phyloP scores from a whole-genome alignment of 768 basidiomycete species.

The Calocera viscosa region DNA sequence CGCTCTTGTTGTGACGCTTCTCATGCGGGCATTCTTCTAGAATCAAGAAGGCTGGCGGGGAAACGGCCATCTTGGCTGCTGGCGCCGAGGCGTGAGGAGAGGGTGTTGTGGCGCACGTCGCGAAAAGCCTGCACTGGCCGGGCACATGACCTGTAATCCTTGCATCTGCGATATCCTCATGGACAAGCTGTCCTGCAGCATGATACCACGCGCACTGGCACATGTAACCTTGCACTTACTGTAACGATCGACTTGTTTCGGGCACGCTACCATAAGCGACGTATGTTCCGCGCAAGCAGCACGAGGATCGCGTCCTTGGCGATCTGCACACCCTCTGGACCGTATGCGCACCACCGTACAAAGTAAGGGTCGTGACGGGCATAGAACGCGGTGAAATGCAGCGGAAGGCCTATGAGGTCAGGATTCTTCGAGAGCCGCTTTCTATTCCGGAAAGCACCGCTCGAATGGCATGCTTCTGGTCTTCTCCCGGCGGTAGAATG shows the following conservation, averaged over 20 bases:
- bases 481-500: not conserved
- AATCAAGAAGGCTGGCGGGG: conserved; percentile 17
- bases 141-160: not conserved
- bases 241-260: too few relatives aligned
- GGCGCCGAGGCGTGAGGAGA: not conserved
- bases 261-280: too few relatives aligned
- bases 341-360: too few relatives aligned
- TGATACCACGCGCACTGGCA: not conserved
- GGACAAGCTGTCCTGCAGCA: not conserved
- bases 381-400: not conserved
- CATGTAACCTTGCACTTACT: not conserved
- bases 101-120: not conserved
- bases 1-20: not conserved
- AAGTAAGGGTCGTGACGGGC: not conserved
- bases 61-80: not conserved
- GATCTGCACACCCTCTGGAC: too few relatives aligned
- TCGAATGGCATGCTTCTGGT: not conserved
- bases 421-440: conserved; percentile 5
- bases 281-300: too few relatives aligned
- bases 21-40: conserved; percentile 6
- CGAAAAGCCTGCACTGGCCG: not conserved
- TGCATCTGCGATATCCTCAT: not conserved
- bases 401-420: too few relatives aligned
- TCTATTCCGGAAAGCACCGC: not conserved
- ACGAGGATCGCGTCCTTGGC: too few relatives aligned